Base-by-base conservation (phyloP, 495 filamentous ascomycete genomes). In the Immersiella caudata region DNA sequence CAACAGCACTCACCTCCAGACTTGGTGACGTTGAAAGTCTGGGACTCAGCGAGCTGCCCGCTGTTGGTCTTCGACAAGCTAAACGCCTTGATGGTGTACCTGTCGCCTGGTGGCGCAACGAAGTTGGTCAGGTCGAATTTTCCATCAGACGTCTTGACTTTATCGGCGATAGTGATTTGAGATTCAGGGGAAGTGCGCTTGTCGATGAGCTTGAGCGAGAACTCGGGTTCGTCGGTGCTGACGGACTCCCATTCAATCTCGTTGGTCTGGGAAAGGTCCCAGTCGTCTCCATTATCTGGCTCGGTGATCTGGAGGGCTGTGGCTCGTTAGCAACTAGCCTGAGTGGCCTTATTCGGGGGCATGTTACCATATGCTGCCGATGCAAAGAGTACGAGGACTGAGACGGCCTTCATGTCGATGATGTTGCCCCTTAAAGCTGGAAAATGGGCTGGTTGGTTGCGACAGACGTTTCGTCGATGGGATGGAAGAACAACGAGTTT, bases 61-160 rank as follows among this genome's bases (percentile, higher is more conserved):
- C 3, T 62, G 21, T 66, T 69, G 11, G 24, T 58, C 35, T 49
- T 51, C 18, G 26, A 27, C 29, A 65, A 36, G 70, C 63, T 55
- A 54, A 62, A 29, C 63, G 64, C 62, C 67, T 73, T 68, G 70
- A 73, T 67, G 35, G n/a, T 67, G 70, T 72, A 73, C 60, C 60
- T 67, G 40, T 22, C 9, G 27, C 67, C 67, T 12, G 69, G 67
- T 0, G 58, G 11, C 22, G 68, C 61, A 33, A 67, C 69, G 36
- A 73, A 62, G 64, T 72, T 72, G 59, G 63, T 58, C 50, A 73
- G 46, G 46, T 63, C 57, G 63, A 65, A 71, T 24, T 64, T 50
- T n/a, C 64, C 64, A 2, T 64, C 61, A 52, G 56, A 52, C 2
- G 67, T 67, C 20, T 62, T 60, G 62, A 72, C 67, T 46, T 69